phyloP scores from a whole-genome alignment of 345 rosid species.

The Populus deltoides region DNA sequence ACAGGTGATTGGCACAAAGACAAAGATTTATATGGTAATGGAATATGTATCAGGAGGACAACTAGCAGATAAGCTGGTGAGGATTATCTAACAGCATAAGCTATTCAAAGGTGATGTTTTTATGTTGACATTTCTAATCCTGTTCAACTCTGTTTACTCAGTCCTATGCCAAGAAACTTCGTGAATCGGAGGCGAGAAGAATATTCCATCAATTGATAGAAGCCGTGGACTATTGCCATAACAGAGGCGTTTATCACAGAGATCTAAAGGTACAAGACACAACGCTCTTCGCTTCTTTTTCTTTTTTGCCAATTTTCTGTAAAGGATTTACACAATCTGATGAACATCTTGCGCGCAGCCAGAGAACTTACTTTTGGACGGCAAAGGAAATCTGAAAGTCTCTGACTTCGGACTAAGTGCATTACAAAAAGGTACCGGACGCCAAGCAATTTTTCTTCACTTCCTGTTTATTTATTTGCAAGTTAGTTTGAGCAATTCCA shows the following conservation, averaged over 20 bases:
- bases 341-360: slow-evolving; percentile 46
- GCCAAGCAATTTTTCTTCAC: not conserved
- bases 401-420: slow-evolving; percentile 89
- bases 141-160: slow-evolving; percentile 12
- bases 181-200: slow-evolving; percentile 73
- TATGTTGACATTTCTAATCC: not conserved
- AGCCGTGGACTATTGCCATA: slow-evolving; percentile 80
- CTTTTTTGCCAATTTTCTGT: not conserved
- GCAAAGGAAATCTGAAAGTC: slow-evolving; percentile 72
- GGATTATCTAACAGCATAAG: slow-evolving; percentile 13
- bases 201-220: slow-evolving; percentile 82
- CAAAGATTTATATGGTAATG: slow-evolving; percentile 83
- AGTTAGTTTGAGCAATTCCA: not conserved
- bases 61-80: slow-evolving; percentile 78
- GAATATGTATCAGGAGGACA: slow-evolving; percentile 82
- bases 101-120: not conserved
- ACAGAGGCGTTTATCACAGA: slow-evolving; percentile 86
- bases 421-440: slow-evolving; percentile 48
- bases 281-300: not conserved
- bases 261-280: slow-evolving; percentile 60
- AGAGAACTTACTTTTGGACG: slow-evolving; percentile 73
- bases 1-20: slow-evolving; percentile 86
- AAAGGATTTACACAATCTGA: slow-evolving; percentile 1
- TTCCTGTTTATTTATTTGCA: slow-evolving; percentile 3
- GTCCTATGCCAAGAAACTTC: slow-evolving; percentile 50